These are phyloP conservation scores for Paecilomyces sp. DNA, from an alignment of 2,329 filamentous ascomycete genomes.

Conservation along the genomic window DNA sequence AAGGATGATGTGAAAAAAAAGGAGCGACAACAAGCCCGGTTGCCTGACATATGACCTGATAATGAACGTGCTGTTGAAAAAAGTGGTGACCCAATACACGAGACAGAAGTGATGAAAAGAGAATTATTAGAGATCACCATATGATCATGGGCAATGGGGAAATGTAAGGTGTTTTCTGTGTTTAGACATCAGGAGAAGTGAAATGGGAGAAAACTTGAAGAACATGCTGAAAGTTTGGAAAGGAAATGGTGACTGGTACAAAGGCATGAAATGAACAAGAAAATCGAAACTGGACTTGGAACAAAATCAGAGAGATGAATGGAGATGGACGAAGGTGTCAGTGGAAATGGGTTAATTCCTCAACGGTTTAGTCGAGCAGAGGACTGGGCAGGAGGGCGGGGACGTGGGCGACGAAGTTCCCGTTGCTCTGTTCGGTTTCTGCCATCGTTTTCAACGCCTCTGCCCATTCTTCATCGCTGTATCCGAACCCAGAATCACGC, in stretches of 20 bases:
- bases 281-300: background rate
- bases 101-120: background rate
- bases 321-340: background rate
- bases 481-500: background rate
- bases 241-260: background rate
- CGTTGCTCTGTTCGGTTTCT: background rate
- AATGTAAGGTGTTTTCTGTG: background rate
- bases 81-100: background rate
- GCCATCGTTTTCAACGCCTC: background rate
- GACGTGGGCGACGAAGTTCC: background rate
- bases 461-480: background rate
- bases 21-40: background rate
- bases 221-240: background rate
- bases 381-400: constrained; percentile 7
- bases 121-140: background rate
- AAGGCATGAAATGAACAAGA: background rate
- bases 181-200: background rate
- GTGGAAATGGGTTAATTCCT: background rate
- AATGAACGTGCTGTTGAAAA: background rate
- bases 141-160: background rate
- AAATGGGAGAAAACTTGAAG: background rate
- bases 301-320: background rate
- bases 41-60: background rate
- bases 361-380: constrained; percentile 3
- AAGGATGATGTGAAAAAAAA: background rate